Base-by-base conservation (phyloP, 805 yeast genomes). In the Zygosaccharomyces bailii region DNA sequence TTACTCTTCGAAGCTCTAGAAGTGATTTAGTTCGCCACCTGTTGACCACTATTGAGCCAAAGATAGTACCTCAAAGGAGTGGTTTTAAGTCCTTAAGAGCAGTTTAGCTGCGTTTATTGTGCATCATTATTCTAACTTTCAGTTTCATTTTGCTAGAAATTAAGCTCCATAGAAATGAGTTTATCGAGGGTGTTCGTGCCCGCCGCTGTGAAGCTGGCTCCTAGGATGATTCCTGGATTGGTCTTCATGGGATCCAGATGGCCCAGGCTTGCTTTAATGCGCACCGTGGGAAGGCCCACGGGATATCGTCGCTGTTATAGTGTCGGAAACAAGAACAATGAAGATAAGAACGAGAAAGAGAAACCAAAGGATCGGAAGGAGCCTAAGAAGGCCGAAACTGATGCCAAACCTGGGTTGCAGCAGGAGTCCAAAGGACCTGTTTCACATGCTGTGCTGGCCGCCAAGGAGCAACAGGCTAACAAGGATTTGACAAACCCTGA, bases 381-480 rank as follows among this genome's bases (percentile, higher is more conserved):
- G 6, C 36, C 36, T 6, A 36, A 36, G 21, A 37, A 37, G 32
- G 5, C 24, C 17, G 40, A 24, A 25, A 9, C 18, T 25, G 40
- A 25, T 17, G 39, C 34, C 8, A 17, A 32, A 14, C 14, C 29
- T 34, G 42, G 33, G 13, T 14, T 33, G 19, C 32, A 35, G 19
- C 19, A 37, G 30, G 32, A 25, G 32, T 20, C 11, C 8, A 18
- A 37, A 20, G 40, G 32, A 30, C 44, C 60, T 4, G 57, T 57
- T 1, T 57, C 66, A 11, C 68, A 66, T 47, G 63, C 72, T 7
- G 57, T 67, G 23, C 67, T 84, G 18, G 85, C 86, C 4, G 63
- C 70, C 4, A 76, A 80, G 60, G 99, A 93, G 65, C 88, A 84
- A 61, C 71, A 74, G n/a, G 99, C 99, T 33, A 93, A 93, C 66